These are phyloP conservation scores for Pseudogymnoascus sp. DNA, from an alignment of 2,329 filamentous ascomycete genomes.

Conservation along the genomic window DNA sequence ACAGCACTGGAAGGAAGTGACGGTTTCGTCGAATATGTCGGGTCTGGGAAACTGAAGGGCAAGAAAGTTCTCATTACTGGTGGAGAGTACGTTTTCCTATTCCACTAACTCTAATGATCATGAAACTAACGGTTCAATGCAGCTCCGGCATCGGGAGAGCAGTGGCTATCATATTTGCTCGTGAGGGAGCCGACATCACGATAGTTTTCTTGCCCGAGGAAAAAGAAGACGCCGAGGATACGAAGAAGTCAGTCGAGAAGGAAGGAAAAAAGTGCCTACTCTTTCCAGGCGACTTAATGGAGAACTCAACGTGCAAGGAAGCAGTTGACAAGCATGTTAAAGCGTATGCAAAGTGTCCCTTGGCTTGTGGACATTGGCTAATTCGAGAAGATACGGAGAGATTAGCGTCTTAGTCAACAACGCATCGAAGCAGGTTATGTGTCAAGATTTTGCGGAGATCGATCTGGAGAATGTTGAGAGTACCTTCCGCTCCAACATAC, in stretches of 20 bases:
- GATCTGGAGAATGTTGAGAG: not conserved
- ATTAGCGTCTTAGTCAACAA: slow-evolving; percentile 8
- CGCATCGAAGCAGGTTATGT: slow-evolving; percentile 3
- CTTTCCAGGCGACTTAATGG: not conserved
- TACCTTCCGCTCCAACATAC: not conserved
- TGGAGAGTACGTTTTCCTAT: slow-evolving; percentile 34
- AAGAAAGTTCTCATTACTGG: slow-evolving; percentile 49
- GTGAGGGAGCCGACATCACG: slow-evolving; percentile 52
- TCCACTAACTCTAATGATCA: not conserved
- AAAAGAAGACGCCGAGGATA: slow-evolving; percentile 64
- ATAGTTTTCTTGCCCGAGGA: slow-evolving; percentile 51
- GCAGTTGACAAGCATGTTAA: slow-evolving; percentile 2
- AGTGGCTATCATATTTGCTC: slow-evolving; percentile 51
- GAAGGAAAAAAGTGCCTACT: slow-evolving; percentile 35
- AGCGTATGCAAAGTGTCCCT: not conserved
- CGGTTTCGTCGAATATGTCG: not conserved
- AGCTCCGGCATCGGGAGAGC: slow-evolving; percentile 49
- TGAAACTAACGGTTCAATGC: not conserved
- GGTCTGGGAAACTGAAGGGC: not conserved
- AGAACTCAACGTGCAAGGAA: slow-evolving; percentile 1
- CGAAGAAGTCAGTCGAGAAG: slow-evolving; percentile 59
- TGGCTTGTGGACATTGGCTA: not conserved
- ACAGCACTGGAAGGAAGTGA: slow-evolving; percentile 2
- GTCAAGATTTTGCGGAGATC: not conserved
- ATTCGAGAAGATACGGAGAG: not conserved